Evolutionary conservation across 805 yeast species (phyloP).

Genomic region (Wickerhamiella brachini): DNA sequence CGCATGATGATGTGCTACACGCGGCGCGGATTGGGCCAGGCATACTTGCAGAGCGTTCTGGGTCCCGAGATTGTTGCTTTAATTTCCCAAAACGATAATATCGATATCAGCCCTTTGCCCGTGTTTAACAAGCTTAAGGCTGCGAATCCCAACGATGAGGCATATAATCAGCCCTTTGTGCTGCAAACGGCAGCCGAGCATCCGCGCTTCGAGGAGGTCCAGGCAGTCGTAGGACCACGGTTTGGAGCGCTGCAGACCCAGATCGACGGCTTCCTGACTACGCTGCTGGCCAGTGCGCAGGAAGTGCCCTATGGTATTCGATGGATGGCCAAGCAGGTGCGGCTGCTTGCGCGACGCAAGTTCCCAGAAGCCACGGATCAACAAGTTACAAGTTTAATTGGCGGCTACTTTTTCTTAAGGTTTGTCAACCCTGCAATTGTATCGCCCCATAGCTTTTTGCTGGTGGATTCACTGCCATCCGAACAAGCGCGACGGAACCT

Average conservation of each 20-base stretch:
- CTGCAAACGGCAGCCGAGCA: conserved; percentile 22
- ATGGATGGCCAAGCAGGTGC: conserved; percentile 55
- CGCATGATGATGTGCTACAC: conserved; percentile 30
- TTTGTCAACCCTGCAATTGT: conserved; percentile 82
- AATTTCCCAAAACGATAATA: conserved; percentile 16
- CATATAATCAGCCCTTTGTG: conserved; percentile 13
- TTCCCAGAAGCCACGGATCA: conserved; percentile 42
- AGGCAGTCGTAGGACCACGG: conserved; percentile 20
- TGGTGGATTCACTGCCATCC: conserved; percentile 19
- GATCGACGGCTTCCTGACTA: conserved; percentile 29
- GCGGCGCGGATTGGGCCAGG: conserved; percentile 28
- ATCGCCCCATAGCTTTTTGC: conserved; percentile 53
- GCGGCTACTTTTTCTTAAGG: conserved; percentile 73
- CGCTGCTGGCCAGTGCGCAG: conserved; percentile 41
- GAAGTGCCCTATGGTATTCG: conserved; percentile 59
- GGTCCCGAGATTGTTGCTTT: conserved; percentile 19
- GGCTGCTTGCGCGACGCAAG: conserved; percentile 38
- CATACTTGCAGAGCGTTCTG: conserved; percentile 24
- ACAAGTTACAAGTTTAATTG: conserved; percentile 36
- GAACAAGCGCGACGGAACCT: conserved; percentile 45
- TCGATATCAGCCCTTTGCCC: conserved; percentile 25
- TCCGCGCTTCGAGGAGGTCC: conserved; percentile 17
- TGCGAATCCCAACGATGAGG: conserved; percentile 12
- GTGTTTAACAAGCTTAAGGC: conserved; percentile 21
- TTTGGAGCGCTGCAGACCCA: conserved; percentile 13